These are phyloP conservation scores for Sindora glabra DNA, from an alignment of 306 rosid species.

Conservation along the genomic window DNA sequence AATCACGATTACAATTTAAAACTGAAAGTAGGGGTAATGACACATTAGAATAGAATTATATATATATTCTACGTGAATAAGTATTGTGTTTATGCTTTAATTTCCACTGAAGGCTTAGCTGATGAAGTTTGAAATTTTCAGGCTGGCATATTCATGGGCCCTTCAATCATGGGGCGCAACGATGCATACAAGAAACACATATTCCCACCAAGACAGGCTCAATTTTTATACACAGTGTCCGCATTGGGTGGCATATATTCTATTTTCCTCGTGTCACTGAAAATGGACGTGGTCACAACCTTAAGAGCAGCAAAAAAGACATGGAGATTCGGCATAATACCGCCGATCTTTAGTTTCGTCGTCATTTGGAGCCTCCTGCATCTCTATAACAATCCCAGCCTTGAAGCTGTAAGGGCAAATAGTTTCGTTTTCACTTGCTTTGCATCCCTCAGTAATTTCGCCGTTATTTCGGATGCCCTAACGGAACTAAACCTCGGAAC, in stretches of 20 bases:
- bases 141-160: slow-evolving; percentile 40
- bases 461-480: slow-evolving; percentile 14
- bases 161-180: slow-evolving; percentile 16
- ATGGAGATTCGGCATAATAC: slow-evolving; percentile 18
- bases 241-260: background rate
- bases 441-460: slow-evolving; percentile 3
- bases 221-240: background rate
- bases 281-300: slow-evolving; percentile 23
- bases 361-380: background rate
- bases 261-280: background rate
- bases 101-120: too few relatives aligned
- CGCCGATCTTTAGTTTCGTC: background rate
- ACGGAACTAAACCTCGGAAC: slow-evolving; percentile 21
- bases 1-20: too few relatives aligned
- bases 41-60: too few relatives aligned
- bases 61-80: too few relatives aligned
- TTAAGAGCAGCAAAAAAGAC: slow-evolving; percentile 20
- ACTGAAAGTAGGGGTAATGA: too few relatives aligned
- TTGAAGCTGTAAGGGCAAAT: accelerated
- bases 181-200: background rate
- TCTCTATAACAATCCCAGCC: too few relatives aligned
- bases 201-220: slow-evolving; percentile 9
- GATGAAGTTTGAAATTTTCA: background rate
- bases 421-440: background rate
- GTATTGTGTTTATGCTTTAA: background rate